phyloP scores from a whole-genome alignment of 2,329 filamentous ascomycete species.

The Fusarium subtropicale region DNA sequence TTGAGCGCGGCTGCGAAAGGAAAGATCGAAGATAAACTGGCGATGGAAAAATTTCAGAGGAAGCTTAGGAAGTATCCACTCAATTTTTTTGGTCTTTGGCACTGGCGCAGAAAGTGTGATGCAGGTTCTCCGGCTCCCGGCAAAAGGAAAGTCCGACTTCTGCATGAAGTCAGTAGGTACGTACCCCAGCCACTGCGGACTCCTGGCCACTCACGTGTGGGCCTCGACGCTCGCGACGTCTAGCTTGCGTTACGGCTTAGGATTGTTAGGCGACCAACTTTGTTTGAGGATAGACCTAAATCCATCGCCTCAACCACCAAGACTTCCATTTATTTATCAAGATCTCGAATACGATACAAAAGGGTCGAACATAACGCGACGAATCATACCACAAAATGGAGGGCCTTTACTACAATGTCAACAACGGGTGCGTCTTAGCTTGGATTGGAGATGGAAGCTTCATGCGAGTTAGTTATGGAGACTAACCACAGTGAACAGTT shows the following conservation, averaged over 20 bases:
- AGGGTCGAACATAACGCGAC: constrained; percentile 12
- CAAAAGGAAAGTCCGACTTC: constrained; percentile 43
- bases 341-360: constrained; percentile 6
- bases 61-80: constrained; percentile 54
- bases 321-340: constrained; percentile 13
- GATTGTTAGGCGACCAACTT: constrained; percentile 46
- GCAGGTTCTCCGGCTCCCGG: constrained; percentile 44
- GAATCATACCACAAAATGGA: constrained; percentile 71
- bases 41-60: constrained; percentile 58
- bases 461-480: constrained; percentile 39
- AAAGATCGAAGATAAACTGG: constrained; percentile 50
- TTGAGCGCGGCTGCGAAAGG: constrained; percentile 51
- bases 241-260: constrained; percentile 42
- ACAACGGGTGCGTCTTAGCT: constrained; percentile 76
- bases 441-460: constrained; percentile 18
- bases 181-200: constrained; percentile 16
- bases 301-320: constrained; percentile 32
- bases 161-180: constrained; percentile 1
- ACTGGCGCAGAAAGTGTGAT: constrained; percentile 47
- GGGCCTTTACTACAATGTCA: constrained; percentile 93
- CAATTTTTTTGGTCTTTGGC: constrained; percentile 53
- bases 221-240: constrained; percentile 37
- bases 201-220: constrained; percentile 48
- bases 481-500: constrained; percentile 66
- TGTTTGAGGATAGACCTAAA: constrained; percentile 40